These are phyloP conservation scores for Coniochaeta sp. DNA, from an alignment of 2,329 filamentous ascomycete genomes.

Conservation along the genomic window DNA sequence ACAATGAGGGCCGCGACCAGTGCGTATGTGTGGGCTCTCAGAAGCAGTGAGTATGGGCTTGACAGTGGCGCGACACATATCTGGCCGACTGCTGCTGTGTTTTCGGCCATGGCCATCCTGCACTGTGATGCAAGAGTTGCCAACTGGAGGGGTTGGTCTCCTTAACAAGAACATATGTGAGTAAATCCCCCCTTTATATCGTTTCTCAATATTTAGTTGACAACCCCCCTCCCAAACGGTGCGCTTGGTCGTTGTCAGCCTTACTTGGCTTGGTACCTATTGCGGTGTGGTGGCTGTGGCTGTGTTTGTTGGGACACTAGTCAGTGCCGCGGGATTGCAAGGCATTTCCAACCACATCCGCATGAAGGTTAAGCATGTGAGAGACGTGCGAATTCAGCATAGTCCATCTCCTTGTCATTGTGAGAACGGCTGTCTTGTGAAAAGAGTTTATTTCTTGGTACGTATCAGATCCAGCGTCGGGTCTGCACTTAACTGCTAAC, in stretches of 20 bases:
- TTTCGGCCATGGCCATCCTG: not conserved
- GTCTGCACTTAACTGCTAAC: slow-evolving; percentile 1
- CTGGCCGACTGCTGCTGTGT: not conserved
- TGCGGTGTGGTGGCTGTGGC: not conserved
- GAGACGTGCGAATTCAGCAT: not conserved
- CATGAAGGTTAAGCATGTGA: not conserved
- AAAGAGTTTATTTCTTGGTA: no score
- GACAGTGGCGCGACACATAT: slow-evolving; percentile 9
- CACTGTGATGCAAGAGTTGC: not conserved
- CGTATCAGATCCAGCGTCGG: not conserved
- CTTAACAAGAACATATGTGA: no score
- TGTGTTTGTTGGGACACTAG: not conserved
- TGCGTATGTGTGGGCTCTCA: slow-evolving; percentile 8
- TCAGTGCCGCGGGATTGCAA: not conserved
- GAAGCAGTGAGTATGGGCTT: slow-evolving; percentile 8
- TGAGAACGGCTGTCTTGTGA: not conserved
- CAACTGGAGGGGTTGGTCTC: no score
- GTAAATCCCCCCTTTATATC: no score
- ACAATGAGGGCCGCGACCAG: slow-evolving; percentile 6
- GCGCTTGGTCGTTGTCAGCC: not conserved
- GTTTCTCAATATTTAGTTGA: no score
- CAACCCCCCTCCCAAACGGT: not conserved
- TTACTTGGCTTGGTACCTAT: not conserved
- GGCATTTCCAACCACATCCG: not conserved
- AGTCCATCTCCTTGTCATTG: not conserved